A percentile compares a stretch with the other conserved stretches of the same genome.
These are phyloP conservation scores for Sporothrix euskadiensis DNA, from an alignment of 2,329 filamentous ascomycete genomes.

Conservation along the genomic window DNA sequence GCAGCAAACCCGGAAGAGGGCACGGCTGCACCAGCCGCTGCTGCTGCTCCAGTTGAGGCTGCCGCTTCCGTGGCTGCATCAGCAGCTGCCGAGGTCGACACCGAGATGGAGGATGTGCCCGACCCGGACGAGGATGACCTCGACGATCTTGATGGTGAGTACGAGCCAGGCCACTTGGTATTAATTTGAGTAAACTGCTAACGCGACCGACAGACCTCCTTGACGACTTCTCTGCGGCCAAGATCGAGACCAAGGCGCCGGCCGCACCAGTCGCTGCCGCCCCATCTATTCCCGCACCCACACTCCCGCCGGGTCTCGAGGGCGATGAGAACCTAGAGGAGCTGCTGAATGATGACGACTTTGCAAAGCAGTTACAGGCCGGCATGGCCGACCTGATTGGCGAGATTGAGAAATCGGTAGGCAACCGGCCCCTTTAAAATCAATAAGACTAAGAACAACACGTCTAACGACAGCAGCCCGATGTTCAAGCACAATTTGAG, in stretches of 20 bases:
- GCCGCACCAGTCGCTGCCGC: slow-evolving; percentile 34
- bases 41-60: not conserved
- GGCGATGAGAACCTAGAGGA: slow-evolving; percentile 41
- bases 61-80: not conserved
- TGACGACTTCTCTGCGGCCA: slow-evolving; percentile 78
- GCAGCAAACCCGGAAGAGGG: not conserved
- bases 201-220: slow-evolving; percentile 67
- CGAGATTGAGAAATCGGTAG: slow-evolving; percentile 63
- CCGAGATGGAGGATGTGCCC: slow-evolving; percentile 60
- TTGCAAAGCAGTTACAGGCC: slow-evolving; percentile 81
- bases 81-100: slow-evolving; percentile 33
- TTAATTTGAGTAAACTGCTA: not conserved
- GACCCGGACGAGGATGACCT: slow-evolving; percentile 92
- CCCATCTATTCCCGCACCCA: slow-evolving; percentile 31
- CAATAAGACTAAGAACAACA: too few species aligned
- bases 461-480: slow-evolving; percentile 48
- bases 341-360: slow-evolving; percentile 68
- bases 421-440: slow-evolving; percentile 29
- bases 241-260: slow-evolving; percentile 52
- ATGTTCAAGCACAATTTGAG: slow-evolving; percentile 78
- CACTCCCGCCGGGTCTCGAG: slow-evolving; percentile 32
- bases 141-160: slow-evolving; percentile 81
- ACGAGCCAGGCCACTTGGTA: too few species aligned
- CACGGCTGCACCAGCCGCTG: not conserved
- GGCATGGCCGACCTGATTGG: slow-evolving; percentile 84